phyloP scores from a whole-genome alignment of 2,329 filamentous ascomycete species.

The Phaeosphaeriaceae sp. region DNA sequence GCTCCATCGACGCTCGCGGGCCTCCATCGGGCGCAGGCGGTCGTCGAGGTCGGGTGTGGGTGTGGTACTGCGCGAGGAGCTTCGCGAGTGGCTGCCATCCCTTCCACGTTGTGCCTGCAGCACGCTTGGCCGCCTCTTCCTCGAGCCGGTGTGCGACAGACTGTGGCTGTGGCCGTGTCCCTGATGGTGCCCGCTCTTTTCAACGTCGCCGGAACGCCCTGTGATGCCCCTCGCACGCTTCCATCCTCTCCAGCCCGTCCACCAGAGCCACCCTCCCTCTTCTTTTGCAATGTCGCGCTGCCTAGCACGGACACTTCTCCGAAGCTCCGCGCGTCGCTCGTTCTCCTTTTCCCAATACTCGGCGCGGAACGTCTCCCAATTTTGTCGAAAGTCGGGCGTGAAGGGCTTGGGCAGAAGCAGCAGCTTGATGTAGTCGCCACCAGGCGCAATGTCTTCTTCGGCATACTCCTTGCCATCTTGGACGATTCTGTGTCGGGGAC shows the following conservation, averaged over 20 bases:
- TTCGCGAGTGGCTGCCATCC: constrained; percentile 40
- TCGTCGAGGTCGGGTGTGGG: constrained; percentile 44
- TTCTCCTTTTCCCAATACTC: constrained; percentile 99
- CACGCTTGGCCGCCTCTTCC: constrained; percentile 39
- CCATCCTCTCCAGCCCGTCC: constrained; percentile 75
- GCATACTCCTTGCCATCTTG: constrained; percentile 69
- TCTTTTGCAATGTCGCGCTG: constrained; percentile 73
- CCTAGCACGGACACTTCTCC: constrained; percentile 71
- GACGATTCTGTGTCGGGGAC: constrained; percentile 47
- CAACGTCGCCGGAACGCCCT: constrained; percentile 33
- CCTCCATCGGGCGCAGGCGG: constrained; percentile 26
- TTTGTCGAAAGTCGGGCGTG: constrained; percentile 90
- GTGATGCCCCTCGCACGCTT: constrained; percentile 42
- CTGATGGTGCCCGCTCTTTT: constrained; percentile 34
- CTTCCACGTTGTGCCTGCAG: constrained; percentile 27
- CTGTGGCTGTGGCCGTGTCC: constrained; percentile 11
- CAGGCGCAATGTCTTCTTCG: constrained; percentile 88
- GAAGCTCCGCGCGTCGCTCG: constrained; percentile 77
- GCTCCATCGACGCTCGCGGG: constrained; percentile 41
- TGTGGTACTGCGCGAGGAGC: constrained; percentile 39
- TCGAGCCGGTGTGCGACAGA: constrained; percentile 22
- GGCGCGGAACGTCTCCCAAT: constrained; percentile 92
- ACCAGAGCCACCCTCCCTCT: constrained; percentile 81
- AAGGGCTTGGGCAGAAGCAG: constrained; percentile 93
- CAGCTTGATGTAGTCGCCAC: constrained; percentile 90